Evolutionary conservation across 225 moss, liverwort and hornwort genomes (phyloP).

Genomic region (Lunularia cruciata): DNA sequence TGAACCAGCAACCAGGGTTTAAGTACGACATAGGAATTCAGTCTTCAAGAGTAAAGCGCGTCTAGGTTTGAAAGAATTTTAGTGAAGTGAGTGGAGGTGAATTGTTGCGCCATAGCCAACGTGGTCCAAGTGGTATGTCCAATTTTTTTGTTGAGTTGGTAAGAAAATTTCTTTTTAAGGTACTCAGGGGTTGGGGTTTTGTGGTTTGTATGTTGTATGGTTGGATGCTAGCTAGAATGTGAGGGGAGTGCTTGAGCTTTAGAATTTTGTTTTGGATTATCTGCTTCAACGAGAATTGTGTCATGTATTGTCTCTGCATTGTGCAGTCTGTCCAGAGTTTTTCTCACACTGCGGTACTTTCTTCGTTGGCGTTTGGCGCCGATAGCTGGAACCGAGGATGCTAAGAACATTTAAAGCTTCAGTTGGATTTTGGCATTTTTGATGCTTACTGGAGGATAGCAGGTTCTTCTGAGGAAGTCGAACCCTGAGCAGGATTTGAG

Average conservation of each 20-base stretch:
- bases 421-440: neutral
- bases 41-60: neutral
- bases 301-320: neutral
- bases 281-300: neutral
- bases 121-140: no score
- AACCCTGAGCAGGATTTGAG: slow-evolving; percentile 18
- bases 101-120: neutral
- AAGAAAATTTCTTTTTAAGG: no score
- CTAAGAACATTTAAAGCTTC: neutral
- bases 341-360: neutral
- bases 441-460: slow-evolving; percentile 3
- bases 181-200: no score
- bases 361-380: neutral
- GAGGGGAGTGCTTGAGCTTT: neutral
- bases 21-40: neutral
- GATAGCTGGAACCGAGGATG: slow-evolving; percentile 1
- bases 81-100: neutral
- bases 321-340: neutral
- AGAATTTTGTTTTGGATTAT: no score
- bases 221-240: neutral
- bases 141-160: neutral
- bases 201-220: neutral
- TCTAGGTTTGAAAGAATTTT: neutral
- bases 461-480: neutral
- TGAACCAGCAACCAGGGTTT: slow-evolving; percentile 1